Conservation (phyloP, 2,329 filamentous ascomycete species). For the Neofusicoccum umdonicola region DNA sequence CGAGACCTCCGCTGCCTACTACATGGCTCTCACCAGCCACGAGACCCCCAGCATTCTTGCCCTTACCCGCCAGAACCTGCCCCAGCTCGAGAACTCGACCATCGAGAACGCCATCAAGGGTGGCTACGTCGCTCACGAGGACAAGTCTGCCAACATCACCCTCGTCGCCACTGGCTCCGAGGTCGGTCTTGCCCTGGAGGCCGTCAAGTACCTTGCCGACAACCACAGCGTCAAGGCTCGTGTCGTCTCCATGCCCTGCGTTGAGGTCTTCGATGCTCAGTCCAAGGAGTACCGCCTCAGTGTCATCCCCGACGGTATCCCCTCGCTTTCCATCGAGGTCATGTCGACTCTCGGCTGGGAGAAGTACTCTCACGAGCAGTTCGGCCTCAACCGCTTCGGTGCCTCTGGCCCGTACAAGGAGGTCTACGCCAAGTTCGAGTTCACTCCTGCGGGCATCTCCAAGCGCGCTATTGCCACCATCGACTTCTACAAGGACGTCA, state of each 20-base stretch:
- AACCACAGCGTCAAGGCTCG: slow-evolving; percentile 84
- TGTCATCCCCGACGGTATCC: slow-evolving; percentile 90
- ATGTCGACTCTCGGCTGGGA: slow-evolving; percentile 98
- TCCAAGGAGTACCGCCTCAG: slow-evolving; percentile 91
- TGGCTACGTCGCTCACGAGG: slow-evolving; percentile 87
- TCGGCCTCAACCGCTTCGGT: slow-evolving; percentile 98
- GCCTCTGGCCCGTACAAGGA: slow-evolving; percentile 96
- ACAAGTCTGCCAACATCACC: slow-evolving; percentile 79
- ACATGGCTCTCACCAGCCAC: slow-evolving; percentile 86
- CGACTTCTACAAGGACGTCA: slow-evolving; percentile 96
- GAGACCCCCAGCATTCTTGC: slow-evolving; percentile 90
- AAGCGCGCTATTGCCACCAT: slow-evolving; percentile 91
- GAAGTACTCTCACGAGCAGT: slow-evolving; percentile 99
- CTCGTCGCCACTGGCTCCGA: slow-evolving; percentile 95
- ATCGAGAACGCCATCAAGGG: slow-evolving; percentile 90
- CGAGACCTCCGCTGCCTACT: slow-evolving; percentile 97
- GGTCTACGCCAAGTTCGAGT: slow-evolving; percentile 99
- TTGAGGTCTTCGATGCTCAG: slow-evolving; percentile 94
- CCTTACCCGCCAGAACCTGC: slow-evolving; percentile 95
- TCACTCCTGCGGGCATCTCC: slow-evolving; percentile 92
- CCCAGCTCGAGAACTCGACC: slow-evolving; percentile 91
- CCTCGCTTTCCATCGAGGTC: slow-evolving; percentile 89
- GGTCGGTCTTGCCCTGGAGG: slow-evolving; percentile 89
- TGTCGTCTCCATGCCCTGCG: slow-evolving; percentile 93
- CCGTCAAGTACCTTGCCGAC: slow-evolving; percentile 85